Percentiles rank a stretch among this genome's conserved stretches.
Conservation (phyloP, 2,329 filamentous ascomycete species). For the Penicillium italicum region DNA sequence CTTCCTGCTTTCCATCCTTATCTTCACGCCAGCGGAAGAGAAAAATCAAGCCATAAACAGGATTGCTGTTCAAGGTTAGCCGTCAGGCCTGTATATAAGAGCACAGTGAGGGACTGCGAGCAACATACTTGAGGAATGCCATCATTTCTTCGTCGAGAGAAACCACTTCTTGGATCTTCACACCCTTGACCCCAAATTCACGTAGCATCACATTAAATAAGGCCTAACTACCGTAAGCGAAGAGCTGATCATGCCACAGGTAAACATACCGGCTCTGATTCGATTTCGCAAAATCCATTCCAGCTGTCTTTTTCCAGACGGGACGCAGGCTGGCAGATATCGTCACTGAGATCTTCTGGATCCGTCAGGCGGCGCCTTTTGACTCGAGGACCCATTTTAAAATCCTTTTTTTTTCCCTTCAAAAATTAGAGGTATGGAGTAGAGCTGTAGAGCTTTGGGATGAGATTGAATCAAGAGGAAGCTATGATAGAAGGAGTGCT, state of each 20-base stretch:
- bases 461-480: slow-evolving; percentile 1
- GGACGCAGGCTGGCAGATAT: slow-evolving; percentile 33
- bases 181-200: slow-evolving; percentile 69
- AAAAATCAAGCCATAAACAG: slow-evolving; percentile 83
- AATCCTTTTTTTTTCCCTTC: too few relatives aligned
- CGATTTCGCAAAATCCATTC: slow-evolving; percentile 63
- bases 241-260: neutral
- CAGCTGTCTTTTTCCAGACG: slow-evolving; percentile 41
- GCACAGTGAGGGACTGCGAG: neutral
- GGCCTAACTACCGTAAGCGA: slow-evolving; percentile 48
- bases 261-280: slow-evolving; percentile 74
- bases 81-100: neutral
- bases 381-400: slow-evolving; percentile 28
- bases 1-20: slow-evolving; percentile 51
- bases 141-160: slow-evolving; percentile 65
- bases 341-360: slow-evolving; percentile 22
- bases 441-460: neutral
- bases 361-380: slow-evolving; percentile 31
- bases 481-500: neutral
- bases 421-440: neutral
- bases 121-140: slow-evolving; percentile 57
- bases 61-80: slow-evolving; percentile 51
- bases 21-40: slow-evolving; percentile 69
- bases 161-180: slow-evolving; percentile 74
- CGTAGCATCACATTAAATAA: slow-evolving; percentile 83